Conservation (phyloP, 2,329 filamentous ascomycete species). For the Lecanosticta acicola region DNA sequence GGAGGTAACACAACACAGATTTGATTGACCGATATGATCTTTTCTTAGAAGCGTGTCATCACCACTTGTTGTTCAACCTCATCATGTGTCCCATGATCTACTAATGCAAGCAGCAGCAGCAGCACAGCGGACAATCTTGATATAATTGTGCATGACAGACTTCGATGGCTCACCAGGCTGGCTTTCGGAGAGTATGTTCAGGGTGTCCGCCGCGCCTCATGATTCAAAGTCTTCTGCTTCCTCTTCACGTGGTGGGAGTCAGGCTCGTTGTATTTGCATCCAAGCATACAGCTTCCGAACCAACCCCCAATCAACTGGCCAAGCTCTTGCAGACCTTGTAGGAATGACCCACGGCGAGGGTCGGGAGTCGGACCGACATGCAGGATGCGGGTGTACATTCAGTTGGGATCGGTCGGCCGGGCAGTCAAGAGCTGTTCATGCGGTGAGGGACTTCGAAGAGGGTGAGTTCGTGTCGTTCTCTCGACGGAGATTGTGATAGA, state of each 20-base stretch:
- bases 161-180: background rate
- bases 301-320: background rate
- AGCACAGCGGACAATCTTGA: background rate
- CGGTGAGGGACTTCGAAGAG: background rate
- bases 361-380: background rate
- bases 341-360: background rate
- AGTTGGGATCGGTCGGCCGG: background rate
- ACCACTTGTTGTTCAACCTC: too few species aligned
- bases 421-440: background rate
- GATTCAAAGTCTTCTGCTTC: background rate
- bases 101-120: too few species aligned
- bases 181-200: background rate
- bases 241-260: background rate
- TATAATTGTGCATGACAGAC: background rate
- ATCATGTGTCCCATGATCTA: too few species aligned
- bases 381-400: background rate
- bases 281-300: background rate
- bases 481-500: too few species aligned
- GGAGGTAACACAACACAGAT: too few species aligned
- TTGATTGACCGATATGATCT: too few species aligned
- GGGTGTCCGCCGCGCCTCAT: background rate
- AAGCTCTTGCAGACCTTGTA: background rate
- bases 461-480: too few species aligned
- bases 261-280: background rate
- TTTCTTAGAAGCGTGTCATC: too few species aligned